These are phyloP conservation scores for Tillandsia leiboldiana DNA, from an alignment of 176 grass and related monocot species.

Conservation along the genomic window DNA sequence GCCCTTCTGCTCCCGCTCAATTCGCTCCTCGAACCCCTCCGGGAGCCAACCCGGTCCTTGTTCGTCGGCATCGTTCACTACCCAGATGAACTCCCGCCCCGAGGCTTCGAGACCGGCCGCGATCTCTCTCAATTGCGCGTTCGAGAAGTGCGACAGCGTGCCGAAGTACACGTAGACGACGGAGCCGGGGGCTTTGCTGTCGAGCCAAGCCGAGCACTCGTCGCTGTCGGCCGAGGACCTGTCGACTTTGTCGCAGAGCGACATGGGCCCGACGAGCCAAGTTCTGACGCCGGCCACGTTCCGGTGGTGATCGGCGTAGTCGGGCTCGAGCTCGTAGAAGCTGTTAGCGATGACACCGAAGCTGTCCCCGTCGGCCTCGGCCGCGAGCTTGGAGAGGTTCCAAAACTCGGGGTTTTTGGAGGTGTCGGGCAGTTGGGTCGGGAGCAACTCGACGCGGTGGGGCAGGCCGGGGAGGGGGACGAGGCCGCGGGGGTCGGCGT, in stretches of 20 bases:
- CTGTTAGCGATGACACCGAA: slow-evolving; percentile 45
- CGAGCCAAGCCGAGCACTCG: slow-evolving; percentile 33
- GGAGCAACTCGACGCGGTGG: slow-evolving; percentile 33
- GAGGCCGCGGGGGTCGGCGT: slow-evolving; percentile 3
- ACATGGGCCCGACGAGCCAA: slow-evolving; percentile 50
- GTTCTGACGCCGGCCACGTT: slow-evolving; percentile 11
- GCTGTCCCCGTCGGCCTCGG: slow-evolving; percentile 13
- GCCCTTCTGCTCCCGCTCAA: slow-evolving; percentile 13
- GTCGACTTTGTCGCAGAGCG: slow-evolving; percentile 21
- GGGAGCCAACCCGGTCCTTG: slow-evolving; percentile 29
- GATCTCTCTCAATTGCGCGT: slow-evolving; percentile 32
- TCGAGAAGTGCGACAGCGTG: slow-evolving; percentile 15
- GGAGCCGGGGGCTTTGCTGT: slow-evolving; percentile 14
- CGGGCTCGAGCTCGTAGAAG: slow-evolving; percentile 45
- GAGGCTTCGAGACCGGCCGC: slow-evolving; percentile 37
- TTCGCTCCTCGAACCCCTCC: slow-evolving; percentile 27
- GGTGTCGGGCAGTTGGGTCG: slow-evolving; percentile 14
- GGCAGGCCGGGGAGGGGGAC: slow-evolving; percentile 28
- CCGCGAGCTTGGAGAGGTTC: background rate
- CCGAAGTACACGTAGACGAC: slow-evolving; percentile 62
- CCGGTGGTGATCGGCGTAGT: slow-evolving; percentile 28
- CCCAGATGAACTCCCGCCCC: slow-evolving; percentile 47
- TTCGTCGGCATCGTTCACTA: slow-evolving; percentile 1
- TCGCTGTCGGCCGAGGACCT: slow-evolving; percentile 7
- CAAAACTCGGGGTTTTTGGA: background rate